Conservation (phyloP, 768 basidiomycete species). For the Symmetrospora coprosmae region DNA sequence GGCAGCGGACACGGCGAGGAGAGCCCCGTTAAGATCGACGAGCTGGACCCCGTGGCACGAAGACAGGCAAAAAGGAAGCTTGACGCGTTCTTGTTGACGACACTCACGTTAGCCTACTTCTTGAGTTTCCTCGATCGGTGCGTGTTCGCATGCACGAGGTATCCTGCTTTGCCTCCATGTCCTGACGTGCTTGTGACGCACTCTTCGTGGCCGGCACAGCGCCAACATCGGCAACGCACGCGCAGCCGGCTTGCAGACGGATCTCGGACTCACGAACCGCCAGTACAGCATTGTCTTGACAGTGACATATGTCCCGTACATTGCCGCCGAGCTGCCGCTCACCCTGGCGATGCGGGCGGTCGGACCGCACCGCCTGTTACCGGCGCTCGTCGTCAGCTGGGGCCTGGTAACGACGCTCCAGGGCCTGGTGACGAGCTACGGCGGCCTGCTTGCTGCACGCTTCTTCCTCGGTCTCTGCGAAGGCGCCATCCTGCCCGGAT, state of each 20-base stretch:
- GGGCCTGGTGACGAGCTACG: neutral
- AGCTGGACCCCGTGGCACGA: too few species aligned
- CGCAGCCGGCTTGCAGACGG: slow-evolving; percentile 3
- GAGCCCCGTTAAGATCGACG: too few species aligned
- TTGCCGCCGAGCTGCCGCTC: slow-evolving; percentile 1
- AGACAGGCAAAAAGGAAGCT: too few species aligned
- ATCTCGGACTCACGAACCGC: neutral
- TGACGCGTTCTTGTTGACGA: neutral
- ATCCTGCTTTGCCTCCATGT: neutral
- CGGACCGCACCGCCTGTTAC: slow-evolving; percentile 9
- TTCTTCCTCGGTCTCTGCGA: neutral
- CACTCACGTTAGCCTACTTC: neutral
- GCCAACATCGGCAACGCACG: slow-evolving; percentile 9
- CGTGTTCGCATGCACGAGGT: neutral
- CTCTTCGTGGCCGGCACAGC: neutral
- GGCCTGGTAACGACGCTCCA: slow-evolving; percentile 9
- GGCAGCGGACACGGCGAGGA: too few species aligned
- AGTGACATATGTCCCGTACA: slow-evolving; percentile 4
- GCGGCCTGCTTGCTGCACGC: neutral
- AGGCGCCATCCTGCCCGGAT: slow-evolving; percentile 14
- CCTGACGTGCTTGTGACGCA: neutral
- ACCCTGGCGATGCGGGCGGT: neutral
- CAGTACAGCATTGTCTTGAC: slow-evolving; percentile 1
- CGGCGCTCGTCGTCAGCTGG: neutral
- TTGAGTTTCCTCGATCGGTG: slow-evolving; percentile 3